Base-by-base conservation (phyloP, 2,329 filamentous ascomycete species). In the Penicillium sp. region DNA sequence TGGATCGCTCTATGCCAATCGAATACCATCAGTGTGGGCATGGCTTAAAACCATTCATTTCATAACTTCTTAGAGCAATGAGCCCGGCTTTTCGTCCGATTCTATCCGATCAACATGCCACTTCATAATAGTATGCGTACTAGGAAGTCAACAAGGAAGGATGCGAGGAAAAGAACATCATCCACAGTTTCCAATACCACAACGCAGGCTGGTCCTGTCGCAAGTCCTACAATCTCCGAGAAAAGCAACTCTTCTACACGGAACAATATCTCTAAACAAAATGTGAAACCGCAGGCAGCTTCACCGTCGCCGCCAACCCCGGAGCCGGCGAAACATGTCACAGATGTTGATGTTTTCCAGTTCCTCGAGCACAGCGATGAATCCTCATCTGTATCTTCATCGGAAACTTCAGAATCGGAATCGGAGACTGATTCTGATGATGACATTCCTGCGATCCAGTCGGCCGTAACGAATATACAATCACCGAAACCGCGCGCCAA, bases 301-400 rank as follows among this genome's bases (percentile, higher is more conserved):
- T 29, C 55, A 45, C 54, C 58, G 31, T 37, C 54, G 43, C 22
- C 62, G 26, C 35, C 21, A 29, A 11, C 48, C 5, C 50, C 54
- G 24, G 65, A 59, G 29, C 35, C 63, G 4, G 49, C 64, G 26
- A 64, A 61, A 37, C 66, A 61, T 39, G 49, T 63, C 14, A 73
- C 74, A 4, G 71, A 76, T 62, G 74, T 77, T 6, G 71, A 76
- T 62, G 75, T 77, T 9, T 77, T 77, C 60, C 69, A 77, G 45
- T 77, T 72, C 46, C 65, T 77, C 7, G 72, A 76, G 21, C 61
- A 70, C 11, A 55, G 57, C 13, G 64, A 63, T 16, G 61, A 63
- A 42, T 22, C 39, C 8, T 63, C 65, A 6, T 65, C 60, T 4
- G 56, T 21, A 21, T 66, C 63, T 3, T 66, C 60, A 1, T 64